A percentile compares a stretch with the other conserved stretches of the same genome.
phyloP scores from a whole-genome alignment of 176 grass and related monocot species.

The Hsuehochloa calcarea region DNA sequence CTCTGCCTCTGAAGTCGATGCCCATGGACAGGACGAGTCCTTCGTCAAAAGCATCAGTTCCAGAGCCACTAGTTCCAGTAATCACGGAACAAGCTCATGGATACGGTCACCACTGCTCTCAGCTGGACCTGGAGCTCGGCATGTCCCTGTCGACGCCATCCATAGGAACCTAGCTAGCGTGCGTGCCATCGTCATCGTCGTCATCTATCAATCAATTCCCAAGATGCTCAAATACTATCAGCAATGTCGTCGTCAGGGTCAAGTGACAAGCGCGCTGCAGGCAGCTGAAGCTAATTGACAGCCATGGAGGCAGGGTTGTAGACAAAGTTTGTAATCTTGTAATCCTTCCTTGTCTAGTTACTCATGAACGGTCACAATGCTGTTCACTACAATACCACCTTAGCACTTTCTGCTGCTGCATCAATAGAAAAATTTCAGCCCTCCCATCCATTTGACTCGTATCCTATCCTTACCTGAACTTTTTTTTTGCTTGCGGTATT shows the following conservation, averaged over 20 bases:
- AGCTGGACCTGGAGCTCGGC: conserved; percentile 27
- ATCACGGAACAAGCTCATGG: not conserved
- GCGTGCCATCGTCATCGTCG: not conserved
- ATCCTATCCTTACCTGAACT: not conserved
- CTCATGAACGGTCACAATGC: not conserved
- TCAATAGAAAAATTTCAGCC: not conserved
- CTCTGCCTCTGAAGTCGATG: not conserved
- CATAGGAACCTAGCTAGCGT: conserved; percentile 14
- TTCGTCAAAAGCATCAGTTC: conserved; percentile 8
- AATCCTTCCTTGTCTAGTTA: not conserved
- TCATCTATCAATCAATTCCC: not conserved
- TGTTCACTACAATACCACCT: not conserved
- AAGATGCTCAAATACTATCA: not conserved
- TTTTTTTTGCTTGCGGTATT: not conserved
- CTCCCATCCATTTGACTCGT: not conserved
- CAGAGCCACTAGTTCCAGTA: not conserved
- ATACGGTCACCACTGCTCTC: conserved; percentile 5
- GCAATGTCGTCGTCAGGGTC: not conserved
- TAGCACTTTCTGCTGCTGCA: not conserved
- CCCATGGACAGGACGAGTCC: not conserved
- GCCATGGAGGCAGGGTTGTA: not conserved
- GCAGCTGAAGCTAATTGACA: not conserved
- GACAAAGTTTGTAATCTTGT: conserved; percentile 7
- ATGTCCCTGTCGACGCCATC: conserved; percentile 23
- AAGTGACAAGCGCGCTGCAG: not conserved